Evolutionary conservation across 495 filamentous ascomycete genomes (phyloP).

Genomic region (Aspergillus ostianus): DNA sequence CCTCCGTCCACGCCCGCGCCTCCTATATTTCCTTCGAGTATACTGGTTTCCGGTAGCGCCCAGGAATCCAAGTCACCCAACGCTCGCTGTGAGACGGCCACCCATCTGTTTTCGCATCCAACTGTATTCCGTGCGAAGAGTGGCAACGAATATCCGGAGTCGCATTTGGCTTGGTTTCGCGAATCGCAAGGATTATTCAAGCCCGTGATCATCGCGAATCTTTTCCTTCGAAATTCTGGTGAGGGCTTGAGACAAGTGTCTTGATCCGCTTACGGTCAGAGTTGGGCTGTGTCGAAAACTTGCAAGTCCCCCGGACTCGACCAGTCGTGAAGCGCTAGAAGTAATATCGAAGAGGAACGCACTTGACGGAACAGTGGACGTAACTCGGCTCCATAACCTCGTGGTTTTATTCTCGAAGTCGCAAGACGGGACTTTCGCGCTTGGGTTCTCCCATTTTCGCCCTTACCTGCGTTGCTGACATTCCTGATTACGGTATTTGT

Average conservation of each 20-base stretch:
- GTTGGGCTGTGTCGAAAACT: background rate
- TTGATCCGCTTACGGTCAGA: background rate
- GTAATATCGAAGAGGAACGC: background rate
- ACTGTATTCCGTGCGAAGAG: too few relatives aligned
- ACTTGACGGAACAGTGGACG: background rate
- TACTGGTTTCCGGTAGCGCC: background rate
- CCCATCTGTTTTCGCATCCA: background rate
- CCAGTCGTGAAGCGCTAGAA: too few relatives aligned
- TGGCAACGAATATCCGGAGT: too few relatives aligned
- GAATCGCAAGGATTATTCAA: background rate
- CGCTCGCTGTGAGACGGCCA: background rate
- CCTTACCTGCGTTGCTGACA: conserved; percentile 12
- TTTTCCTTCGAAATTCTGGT: background rate
- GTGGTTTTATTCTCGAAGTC: background rate
- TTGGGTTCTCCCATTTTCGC: conserved; percentile 2
- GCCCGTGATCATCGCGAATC: background rate
- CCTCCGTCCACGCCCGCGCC: background rate
- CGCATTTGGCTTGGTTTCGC: background rate
- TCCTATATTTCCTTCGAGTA: background rate
- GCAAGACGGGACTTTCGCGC: background rate
- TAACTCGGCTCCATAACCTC: background rate
- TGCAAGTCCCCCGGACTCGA: background rate
- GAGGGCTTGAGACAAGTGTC: background rate
- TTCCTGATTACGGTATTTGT: conserved; percentile 15
- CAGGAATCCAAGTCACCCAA: background rate